Evolutionary conservation across 176 grass and related monocot genomes (phyloP), one percentile per base, ranked within the genome.

Genomic region (Oryza officinalis): DNA sequence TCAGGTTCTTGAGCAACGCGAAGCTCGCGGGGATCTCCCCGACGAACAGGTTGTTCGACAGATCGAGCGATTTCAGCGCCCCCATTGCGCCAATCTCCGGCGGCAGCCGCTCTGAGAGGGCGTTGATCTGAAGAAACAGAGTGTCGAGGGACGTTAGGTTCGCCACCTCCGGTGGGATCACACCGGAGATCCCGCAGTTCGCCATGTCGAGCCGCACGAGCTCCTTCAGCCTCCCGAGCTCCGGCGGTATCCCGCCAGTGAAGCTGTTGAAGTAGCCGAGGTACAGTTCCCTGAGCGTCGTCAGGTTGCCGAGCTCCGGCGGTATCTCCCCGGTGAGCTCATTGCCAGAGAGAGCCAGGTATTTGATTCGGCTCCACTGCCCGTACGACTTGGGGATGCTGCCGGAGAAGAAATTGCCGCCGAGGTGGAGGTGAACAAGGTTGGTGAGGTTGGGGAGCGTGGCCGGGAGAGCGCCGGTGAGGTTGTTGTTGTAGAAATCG

Each of bases 401-500:
- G 52, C 95, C 95, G 72, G 88, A 86, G 81, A 97, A 97, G 54
- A 94, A 97, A 47, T 97, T 97, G 61, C 95, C 95, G 23, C 95
- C 95, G 57, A 97, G 86, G 85, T 97, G 95, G 70, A 97, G 79
- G 71, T 97, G 94, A 3, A 81, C 65, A 9, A 97, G 88, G 70
- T 91, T 86, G 4, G 88, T 83, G 61, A 97, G 83, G 22, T 87
- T 83, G 50, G 88, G 80, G 2, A 94, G 83, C 11, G 89, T 78
- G 1, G 57, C 60, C 4, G 95, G 95, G 10, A 97, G 81, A n/a
- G 84, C 33, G 14, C 95, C 92, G 8, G 95, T 97, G 63, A 97
- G 84, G 72, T 97, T 97, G 72, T 97, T 97, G 5, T 97, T 97
- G 78, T 97, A 97, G 35, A 97, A 79, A 80, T 97, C 95, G 14